These are phyloP conservation scores for Yamadazyma atlantica DNA, from an alignment of 1,139 yeast genomes.

Conservation along the genomic window DNA sequence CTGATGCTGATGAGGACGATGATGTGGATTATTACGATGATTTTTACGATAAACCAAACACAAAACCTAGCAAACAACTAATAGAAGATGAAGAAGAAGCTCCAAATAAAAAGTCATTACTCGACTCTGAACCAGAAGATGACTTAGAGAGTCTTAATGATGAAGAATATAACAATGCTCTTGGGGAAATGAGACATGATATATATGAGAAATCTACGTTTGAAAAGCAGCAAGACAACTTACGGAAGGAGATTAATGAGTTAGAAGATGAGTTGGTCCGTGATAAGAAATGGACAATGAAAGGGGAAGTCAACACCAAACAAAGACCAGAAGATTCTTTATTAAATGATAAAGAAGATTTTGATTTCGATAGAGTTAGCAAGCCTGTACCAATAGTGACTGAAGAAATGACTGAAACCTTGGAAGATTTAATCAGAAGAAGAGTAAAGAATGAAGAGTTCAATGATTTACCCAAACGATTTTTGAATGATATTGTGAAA, in stretches of 20 bases:
- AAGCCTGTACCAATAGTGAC: constrained; percentile 86
- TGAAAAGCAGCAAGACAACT: constrained; percentile 77
- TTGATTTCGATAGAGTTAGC: constrained; percentile 47
- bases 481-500: constrained; percentile 60
- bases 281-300: constrained; percentile 90
- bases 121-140: constrained; percentile 18
- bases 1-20: constrained; percentile 53
- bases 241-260: constrained; percentile 73
- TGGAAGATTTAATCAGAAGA: constrained; percentile 85
- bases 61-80: not conserved
- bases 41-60: constrained; percentile 61
- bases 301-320: constrained; percentile 83
- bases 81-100: constrained; percentile 10
- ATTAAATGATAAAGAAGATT: constrained; percentile 39
- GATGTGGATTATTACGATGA: constrained; percentile 74
- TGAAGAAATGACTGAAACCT: constrained; percentile 76
- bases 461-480: constrained; percentile 79
- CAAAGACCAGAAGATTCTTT: constrained; percentile 86
- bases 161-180: constrained; percentile 54
- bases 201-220: constrained; percentile 69
- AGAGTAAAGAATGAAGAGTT: constrained; percentile 75
- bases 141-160: constrained; percentile 38
- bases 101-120: constrained; percentile 17
- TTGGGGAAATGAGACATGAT: constrained; percentile 58
- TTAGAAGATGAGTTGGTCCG: constrained; percentile 87